These are phyloP conservation scores for Globisporangium radiosum DNA, from an alignment of 352 stramenopile genomes.

Conservation along the genomic window DNA sequence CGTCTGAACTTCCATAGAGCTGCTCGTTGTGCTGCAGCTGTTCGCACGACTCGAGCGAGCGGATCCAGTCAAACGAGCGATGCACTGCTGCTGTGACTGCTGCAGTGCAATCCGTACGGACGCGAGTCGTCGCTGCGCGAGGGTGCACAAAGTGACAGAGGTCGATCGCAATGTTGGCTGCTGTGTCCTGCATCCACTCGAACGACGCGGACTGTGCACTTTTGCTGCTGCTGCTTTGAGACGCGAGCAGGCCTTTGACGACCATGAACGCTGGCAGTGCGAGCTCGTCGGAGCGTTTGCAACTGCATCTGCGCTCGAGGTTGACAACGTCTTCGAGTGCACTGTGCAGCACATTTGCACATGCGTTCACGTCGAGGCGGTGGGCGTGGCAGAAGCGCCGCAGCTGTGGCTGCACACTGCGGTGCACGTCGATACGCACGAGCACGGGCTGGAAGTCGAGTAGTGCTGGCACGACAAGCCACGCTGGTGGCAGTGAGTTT, in stretches of 20 bases:
- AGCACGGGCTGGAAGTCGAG: slow-evolving; percentile 48
- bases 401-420: slow-evolving; percentile 22
- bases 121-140: not conserved
- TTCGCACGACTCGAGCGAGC: slow-evolving; percentile 20
- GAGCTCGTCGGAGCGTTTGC: not conserved
- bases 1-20: no score
- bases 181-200: slow-evolving; percentile 30
- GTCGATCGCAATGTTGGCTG: slow-evolving; percentile 30
- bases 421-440: slow-evolving; percentile 25
- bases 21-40: not conserved
- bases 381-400: slow-evolving; percentile 36
- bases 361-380: slow-evolving; percentile 17
- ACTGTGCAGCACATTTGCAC: slow-evolving; percentile 14
- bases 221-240: not conserved
- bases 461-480: slow-evolving; percentile 32
- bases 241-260: slow-evolving; percentile 27
- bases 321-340: slow-evolving; percentile 26
- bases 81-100: slow-evolving; percentile 17
- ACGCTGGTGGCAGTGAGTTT: slow-evolving; percentile 1
- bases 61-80: slow-evolving; percentile 35
- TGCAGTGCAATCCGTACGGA: slow-evolving; percentile 10
- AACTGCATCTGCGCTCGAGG: slow-evolving; percentile 19
- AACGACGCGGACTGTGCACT: not conserved
- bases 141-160: slow-evolving; percentile 29
- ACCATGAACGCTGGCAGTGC: slow-evolving; percentile 28